phyloP scores from a whole-genome alignment of 1,284 basidiomycete genomes.

The Malassezia caprae region DNA sequence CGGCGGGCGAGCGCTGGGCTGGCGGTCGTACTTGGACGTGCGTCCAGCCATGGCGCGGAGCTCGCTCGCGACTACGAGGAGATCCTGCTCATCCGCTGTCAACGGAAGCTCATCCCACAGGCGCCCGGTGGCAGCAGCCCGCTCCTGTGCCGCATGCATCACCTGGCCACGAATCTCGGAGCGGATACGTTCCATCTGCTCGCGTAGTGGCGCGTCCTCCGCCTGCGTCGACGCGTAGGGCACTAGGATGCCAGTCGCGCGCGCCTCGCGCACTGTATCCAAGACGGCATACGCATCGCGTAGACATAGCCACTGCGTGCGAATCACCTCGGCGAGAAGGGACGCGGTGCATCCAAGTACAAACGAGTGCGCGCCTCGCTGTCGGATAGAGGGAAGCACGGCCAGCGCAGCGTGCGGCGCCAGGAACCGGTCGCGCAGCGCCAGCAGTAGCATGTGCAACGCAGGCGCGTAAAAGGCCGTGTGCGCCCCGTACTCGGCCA shows the following conservation, averaged over 20 bases:
- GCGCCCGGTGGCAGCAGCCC: not conserved
- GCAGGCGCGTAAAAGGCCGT: slow-evolving; percentile 38
- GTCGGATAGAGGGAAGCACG: slow-evolving; percentile 20
- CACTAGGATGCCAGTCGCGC: slow-evolving; percentile 3
- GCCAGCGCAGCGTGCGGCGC: slow-evolving; percentile 29
- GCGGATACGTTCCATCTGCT: slow-evolving; percentile 14
- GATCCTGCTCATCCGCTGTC: slow-evolving; percentile 2
- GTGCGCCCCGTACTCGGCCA: slow-evolving; percentile 18
- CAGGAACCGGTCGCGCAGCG: slow-evolving; percentile 30
- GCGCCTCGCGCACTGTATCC: slow-evolving; percentile 10
- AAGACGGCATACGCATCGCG: slow-evolving; percentile 20
- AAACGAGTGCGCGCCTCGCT: slow-evolving; percentile 28
- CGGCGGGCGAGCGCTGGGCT: not conserved
- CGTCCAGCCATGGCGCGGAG: slow-evolving; percentile 10
- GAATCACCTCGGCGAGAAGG: slow-evolving; percentile 35
- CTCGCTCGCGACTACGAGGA: slow-evolving; percentile 8
- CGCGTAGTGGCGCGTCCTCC: slow-evolving; percentile 11
- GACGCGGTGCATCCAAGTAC: slow-evolving; percentile 37
- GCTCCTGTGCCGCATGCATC: not conserved
- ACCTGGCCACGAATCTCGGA: slow-evolving; percentile 4
- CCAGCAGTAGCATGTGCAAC: slow-evolving; percentile 31
- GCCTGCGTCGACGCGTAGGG: not conserved
- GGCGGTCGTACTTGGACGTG: not conserved
- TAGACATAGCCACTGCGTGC: slow-evolving; percentile 32
- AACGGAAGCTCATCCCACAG: not conserved